Conservation (phyloP, 352 stramenopile genomes). For the Globisporangium nodosum region DNA sequence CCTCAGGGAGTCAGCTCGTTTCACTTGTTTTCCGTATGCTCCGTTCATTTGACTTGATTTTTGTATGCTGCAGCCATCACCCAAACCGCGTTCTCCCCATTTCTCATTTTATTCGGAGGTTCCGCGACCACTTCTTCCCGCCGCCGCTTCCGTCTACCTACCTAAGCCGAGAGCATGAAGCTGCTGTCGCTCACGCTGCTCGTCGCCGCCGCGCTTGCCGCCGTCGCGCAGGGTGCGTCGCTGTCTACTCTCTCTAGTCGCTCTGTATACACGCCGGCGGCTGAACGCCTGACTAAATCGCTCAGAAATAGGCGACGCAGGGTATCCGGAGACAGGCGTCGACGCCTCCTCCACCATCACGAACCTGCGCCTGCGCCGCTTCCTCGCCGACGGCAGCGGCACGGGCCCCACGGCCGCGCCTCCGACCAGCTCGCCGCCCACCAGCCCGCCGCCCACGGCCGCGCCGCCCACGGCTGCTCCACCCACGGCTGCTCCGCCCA, state of each 20-base stretch:
- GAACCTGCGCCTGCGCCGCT: slow-evolving; percentile 7
- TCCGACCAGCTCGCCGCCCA: slow-evolving; percentile 9
- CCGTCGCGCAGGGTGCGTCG: slow-evolving; percentile 11
- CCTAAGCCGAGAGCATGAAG: slow-evolving; percentile 24
- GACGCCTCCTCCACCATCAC: slow-evolving; percentile 9
- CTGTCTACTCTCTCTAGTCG: not conserved
- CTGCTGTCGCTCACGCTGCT: slow-evolving; percentile 21
- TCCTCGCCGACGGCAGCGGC: slow-evolving; percentile 3
- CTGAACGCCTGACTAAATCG: not conserved
- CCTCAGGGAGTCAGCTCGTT: too few relatives aligned
- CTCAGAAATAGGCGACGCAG: slow-evolving; percentile 15
- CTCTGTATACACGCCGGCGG: not conserved
- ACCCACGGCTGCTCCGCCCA: slow-evolving; percentile 8
- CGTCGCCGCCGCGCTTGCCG: slow-evolving; percentile 17
- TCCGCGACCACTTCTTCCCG: slow-evolving; percentile 17
- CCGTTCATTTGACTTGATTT: too few relatives aligned
- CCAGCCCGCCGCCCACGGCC: not conserved
- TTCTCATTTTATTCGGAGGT: slow-evolving; percentile 46
- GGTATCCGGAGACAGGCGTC: slow-evolving; percentile 11
- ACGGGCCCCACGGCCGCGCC: slow-evolving; percentile 10
- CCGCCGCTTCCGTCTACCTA: not conserved
- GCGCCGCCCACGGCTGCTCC: slow-evolving; percentile 9
- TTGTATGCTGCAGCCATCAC: too few relatives aligned
- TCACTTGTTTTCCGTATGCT: too few relatives aligned
- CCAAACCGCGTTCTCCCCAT: not conserved